Conservation (phyloP, 1,139 yeast genomes). For the Saccharomyces hybrid region DNA sequence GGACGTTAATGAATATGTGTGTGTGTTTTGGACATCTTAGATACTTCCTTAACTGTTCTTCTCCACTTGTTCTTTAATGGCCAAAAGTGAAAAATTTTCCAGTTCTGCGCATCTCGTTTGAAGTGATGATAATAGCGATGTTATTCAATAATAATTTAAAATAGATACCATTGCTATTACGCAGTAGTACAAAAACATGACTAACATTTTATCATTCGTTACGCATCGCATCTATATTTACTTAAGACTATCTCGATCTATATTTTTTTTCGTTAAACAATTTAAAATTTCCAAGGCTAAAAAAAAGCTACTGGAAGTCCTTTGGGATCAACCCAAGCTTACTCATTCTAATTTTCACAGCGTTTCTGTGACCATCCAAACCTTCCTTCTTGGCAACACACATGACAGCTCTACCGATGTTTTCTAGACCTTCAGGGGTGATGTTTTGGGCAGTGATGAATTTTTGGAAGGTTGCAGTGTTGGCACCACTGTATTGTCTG, state of each 20-base stretch:
- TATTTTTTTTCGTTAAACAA: not conserved
- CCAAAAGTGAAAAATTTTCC: not conserved
- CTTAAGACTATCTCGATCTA: not conserved
- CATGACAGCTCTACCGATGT: slow-evolving; percentile 94
- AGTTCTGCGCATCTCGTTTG: not conserved
- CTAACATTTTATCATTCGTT: not conserved
- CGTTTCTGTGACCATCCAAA: slow-evolving; percentile 92
- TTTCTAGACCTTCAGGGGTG: slow-evolving; percentile 72
- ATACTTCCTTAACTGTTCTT: not conserved
- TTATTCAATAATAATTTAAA: not conserved
- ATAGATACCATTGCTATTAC: not conserved
- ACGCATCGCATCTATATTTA: not conserved
- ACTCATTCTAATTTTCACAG: slow-evolving; percentile 88
- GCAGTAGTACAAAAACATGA: too few species aligned
- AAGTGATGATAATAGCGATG: not conserved
- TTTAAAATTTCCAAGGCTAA: not conserved
- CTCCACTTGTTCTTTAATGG: not conserved
- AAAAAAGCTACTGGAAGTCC: slow-evolving; percentile 21
- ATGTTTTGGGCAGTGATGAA: slow-evolving; percentile 91
- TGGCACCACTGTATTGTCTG: slow-evolving; percentile 93
- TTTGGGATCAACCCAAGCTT: slow-evolving; percentile 47
- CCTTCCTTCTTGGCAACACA: slow-evolving; percentile 96
- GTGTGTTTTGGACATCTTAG: too few species aligned
- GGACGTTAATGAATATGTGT: too few species aligned
- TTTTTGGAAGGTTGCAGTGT: slow-evolving; percentile 92